Evolutionary conservation across 257 asterid genomes (phyloP).

Genomic region (Eustoma russellianum): DNA sequence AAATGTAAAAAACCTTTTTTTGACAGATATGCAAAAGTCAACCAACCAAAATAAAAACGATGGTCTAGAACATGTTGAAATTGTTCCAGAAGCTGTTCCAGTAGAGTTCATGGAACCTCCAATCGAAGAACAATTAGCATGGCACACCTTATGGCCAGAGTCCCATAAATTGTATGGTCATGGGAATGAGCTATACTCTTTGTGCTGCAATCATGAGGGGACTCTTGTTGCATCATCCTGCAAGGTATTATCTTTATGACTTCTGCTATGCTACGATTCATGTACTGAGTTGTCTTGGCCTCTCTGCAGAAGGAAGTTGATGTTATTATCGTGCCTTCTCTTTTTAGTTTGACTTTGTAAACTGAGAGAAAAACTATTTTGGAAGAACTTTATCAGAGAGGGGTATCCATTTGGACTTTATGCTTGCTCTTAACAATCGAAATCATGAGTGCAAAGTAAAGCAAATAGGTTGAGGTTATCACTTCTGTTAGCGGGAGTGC

Average conservation of each 20-base stretch:
- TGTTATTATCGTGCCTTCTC: not conserved
- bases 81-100: constrained; percentile 93
- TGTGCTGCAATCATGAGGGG: constrained; percentile 76
- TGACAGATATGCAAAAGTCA: constrained; percentile 45
- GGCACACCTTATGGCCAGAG: constrained; percentile 95
- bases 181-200: constrained; percentile 82
- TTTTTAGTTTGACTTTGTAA: not conserved
- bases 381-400: not conserved
- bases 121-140: constrained; percentile 84
- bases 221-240: constrained; percentile 90
- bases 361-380: not conserved
- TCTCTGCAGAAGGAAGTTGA: not conserved
- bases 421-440: not conserved
- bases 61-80: constrained; percentile 74
- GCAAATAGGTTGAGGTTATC: no score
- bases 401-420: not conserved
- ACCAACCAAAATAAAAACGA: constrained; percentile 40
- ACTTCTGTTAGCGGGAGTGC: no score
- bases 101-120: constrained; percentile 90
- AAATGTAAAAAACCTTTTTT: constrained; percentile 5
- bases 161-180: constrained; percentile 97
- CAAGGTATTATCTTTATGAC: constrained; percentile 45
- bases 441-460: not conserved
- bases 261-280: not conserved
- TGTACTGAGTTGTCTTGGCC: not conserved